Evolutionary conservation across 371 early-diverging fungal species (phyloP).

Genomic region (Apophysomyces sp.): DNA sequence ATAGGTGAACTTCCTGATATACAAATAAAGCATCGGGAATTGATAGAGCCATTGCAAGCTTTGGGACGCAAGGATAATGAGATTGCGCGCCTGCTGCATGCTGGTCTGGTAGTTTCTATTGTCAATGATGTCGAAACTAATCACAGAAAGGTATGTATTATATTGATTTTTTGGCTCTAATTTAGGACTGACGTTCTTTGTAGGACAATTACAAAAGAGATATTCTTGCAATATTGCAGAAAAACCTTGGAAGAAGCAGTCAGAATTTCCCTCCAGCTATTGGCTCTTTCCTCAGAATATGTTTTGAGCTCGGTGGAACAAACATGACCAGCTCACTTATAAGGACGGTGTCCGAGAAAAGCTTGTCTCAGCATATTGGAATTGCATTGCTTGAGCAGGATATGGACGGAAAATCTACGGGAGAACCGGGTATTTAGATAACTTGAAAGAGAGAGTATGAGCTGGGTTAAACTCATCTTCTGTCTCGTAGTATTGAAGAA

Average conservation of each 20-base stretch:
- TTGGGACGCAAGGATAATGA: constrained; percentile 64
- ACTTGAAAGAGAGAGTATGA: too few species aligned
- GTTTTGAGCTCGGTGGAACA: constrained; percentile 42
- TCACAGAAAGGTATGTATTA: constrained; percentile 16
- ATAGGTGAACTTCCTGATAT: constrained; percentile 79
- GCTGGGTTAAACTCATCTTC: too few species aligned
- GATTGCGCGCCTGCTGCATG: constrained; percentile 59
- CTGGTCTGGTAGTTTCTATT: constrained; percentile 44
- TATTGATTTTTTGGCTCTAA: constrained; percentile 3
- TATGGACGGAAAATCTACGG: constrained; percentile 1
- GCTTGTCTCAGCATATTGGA: constrained; percentile 59
- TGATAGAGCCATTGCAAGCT: constrained; percentile 65
- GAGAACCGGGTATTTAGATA: background rate
- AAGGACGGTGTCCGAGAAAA: constrained; percentile 37
- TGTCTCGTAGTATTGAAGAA: constrained; percentile 5
- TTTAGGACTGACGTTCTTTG: background rate
- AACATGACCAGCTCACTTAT: constrained; percentile 34
- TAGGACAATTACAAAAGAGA: constrained; percentile 26
- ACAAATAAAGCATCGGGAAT: constrained; percentile 61
- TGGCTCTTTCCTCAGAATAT: constrained; percentile 56
- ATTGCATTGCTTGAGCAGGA: constrained; percentile 55
- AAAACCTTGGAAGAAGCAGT: constrained; percentile 29
- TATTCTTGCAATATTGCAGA: constrained; percentile 26
- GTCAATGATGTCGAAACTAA: constrained; percentile 23
- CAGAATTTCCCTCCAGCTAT: constrained; percentile 50